These are phyloP conservation scores for Colletotrichum plurivorum DNA, from an alignment of 2,329 filamentous ascomycete genomes.

Conservation along the genomic window DNA sequence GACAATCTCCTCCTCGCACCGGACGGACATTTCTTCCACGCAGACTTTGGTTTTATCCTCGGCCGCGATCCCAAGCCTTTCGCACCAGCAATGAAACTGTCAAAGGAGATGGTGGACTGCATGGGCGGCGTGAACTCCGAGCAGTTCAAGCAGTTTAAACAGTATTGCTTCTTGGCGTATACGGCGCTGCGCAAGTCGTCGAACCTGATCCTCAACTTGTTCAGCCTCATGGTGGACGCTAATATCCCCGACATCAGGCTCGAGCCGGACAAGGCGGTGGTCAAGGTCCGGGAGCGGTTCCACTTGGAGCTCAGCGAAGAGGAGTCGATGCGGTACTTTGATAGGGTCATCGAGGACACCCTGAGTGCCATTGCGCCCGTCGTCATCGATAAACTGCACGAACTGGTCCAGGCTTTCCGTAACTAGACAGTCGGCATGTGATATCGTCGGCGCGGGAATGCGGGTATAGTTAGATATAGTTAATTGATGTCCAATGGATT, in stretches of 20 bases:
- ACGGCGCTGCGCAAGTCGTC: constrained; percentile 90
- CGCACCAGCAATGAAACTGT: constrained; percentile 96
- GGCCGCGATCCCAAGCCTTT: constrained; percentile 98
- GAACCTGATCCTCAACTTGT: constrained; percentile 93
- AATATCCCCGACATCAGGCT: constrained; percentile 96
- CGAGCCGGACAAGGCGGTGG: constrained; percentile 92
- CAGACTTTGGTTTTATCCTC: constrained; percentile 98
- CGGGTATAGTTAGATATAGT: background rate
- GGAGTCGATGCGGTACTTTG: constrained; percentile 90
- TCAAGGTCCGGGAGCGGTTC: constrained; percentile 96
- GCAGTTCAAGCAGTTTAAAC: constrained; percentile 90
- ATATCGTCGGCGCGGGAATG: background rate
- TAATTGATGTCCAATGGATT: background rate
- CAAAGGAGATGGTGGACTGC: constrained; percentile 97
- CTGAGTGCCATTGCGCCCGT: constrained; percentile 91
- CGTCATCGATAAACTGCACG: constrained; percentile 94
- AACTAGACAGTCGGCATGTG: constrained; percentile 11
- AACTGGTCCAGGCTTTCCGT: constrained; percentile 88
- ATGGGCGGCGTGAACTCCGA: constrained; percentile 90
- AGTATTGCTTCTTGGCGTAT: constrained; percentile 96
- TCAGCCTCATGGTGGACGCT: constrained; percentile 96
- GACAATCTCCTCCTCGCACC: constrained; percentile 95
- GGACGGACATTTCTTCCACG: constrained; percentile 96
- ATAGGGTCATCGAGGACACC: constrained; percentile 91
- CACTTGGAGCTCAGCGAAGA: constrained; percentile 93